Evolutionary conservation across 768 basidiomycete species (phyloP).

Genomic region (Boletus sp.): DNA sequence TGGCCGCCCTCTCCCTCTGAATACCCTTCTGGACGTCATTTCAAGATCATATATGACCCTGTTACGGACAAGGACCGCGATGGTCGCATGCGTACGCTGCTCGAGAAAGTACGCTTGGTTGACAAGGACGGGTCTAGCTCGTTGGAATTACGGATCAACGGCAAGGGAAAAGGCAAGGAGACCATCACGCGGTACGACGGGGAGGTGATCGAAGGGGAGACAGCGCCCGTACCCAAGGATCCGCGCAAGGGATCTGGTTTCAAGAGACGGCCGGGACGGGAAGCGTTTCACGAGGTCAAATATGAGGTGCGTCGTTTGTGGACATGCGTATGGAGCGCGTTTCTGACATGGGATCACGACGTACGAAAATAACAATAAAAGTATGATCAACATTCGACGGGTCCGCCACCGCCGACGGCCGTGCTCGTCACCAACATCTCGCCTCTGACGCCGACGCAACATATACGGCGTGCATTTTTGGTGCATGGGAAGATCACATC

Average conservation of each 20-base stretch:
- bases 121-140: conserved; percentile 27
- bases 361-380: conserved; percentile 34
- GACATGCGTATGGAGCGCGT: neutral
- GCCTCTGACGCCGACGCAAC: conserved; percentile 62
- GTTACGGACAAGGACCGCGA: conserved; percentile 46
- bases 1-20: conserved; percentile 57
- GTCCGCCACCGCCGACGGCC: conserved; percentile 69
- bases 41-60: conserved; percentile 66
- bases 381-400: conserved; percentile 74
- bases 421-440: conserved; percentile 74
- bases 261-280: conserved; percentile 32
- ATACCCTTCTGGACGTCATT: conserved; percentile 48
- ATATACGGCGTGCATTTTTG: conserved; percentile 65
- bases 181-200: conserved; percentile 53
- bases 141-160: conserved; percentile 46
- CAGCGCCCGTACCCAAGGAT: conserved; percentile 45
- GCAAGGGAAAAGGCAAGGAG: conserved; percentile 67
- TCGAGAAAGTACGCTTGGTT: conserved; percentile 41
- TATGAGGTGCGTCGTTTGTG: conserved; percentile 52
- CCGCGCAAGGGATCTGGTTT: conserved; percentile 50
- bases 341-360: conserved; percentile 5
- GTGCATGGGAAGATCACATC: conserved; percentile 59
- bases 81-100: conserved; percentile 37
- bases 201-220: conserved; percentile 46
- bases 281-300: conserved; percentile 44